These are phyloP conservation scores for Dujonia santamariae DNA, from an alignment of 1,139 yeast genomes.

Conservation along the genomic window DNA sequence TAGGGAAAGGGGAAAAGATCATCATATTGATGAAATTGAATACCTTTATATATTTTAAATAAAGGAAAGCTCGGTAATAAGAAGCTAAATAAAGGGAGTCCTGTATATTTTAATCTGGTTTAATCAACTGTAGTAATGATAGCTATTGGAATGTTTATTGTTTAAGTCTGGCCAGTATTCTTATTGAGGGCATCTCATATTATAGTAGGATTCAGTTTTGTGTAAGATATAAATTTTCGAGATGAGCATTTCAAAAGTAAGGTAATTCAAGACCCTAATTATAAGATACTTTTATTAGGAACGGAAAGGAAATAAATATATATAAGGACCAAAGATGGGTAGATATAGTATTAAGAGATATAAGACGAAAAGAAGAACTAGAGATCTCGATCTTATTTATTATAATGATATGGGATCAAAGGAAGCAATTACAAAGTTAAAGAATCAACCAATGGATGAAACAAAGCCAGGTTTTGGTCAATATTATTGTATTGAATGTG, in stretches of 20 bases:
- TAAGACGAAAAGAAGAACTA: constrained; percentile 78
- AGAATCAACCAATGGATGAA: constrained; percentile 86
- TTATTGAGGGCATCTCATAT: too few species aligned
- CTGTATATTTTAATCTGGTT: too few species aligned
- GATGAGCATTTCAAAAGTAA: neutral
- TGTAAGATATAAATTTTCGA: neutral
- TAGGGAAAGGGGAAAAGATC: too few species aligned
- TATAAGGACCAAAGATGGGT: constrained; percentile 58
- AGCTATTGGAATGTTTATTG: too few species aligned
- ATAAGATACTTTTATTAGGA: constrained; percentile 11
- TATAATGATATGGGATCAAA: constrained; percentile 67
- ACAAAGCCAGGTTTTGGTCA: constrained; percentile 92
- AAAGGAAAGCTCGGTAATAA: too few species aligned
- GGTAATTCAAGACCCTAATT: too few species aligned
- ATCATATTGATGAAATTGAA: too few species aligned
- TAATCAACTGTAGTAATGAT: too few species aligned
- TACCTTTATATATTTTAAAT: too few species aligned
- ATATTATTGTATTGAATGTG: constrained; percentile 91
- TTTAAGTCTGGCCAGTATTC: too few species aligned
- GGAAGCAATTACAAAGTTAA: constrained; percentile 58
- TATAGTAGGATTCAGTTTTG: neutral
- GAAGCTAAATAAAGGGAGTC: too few species aligned
- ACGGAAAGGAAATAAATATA: constrained; percentile 4
- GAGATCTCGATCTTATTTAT: constrained; percentile 76
- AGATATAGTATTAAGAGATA: constrained; percentile 74